Evolutionary conservation across 495 filamentous ascomycete genomes (phyloP), one percentile per base, ranked within the genome.

Genomic region (Aspergillus leporis): DNA sequence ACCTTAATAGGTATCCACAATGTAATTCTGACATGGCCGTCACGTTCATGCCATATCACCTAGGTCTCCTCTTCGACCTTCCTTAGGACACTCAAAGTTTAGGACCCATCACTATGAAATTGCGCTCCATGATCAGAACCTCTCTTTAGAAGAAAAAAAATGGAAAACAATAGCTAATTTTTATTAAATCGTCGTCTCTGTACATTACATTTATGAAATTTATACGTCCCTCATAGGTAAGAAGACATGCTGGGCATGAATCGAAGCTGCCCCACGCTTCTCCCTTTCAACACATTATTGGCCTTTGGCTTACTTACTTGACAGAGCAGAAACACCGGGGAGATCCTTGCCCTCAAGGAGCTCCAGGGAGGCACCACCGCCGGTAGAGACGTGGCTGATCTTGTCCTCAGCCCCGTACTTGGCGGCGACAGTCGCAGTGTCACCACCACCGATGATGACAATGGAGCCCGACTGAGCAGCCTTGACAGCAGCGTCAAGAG

Each of bases 391-490:
- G 78, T 99, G 94, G 78, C 91, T 96, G 72, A 98, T 83, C 84
- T 97, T 96, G 75, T 90, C 86, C 84, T 99, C 94, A 41, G 87
- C 92, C 32, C 88, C 87, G 70, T 96, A 98, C 83, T 99, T 97
- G 70, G 93, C 93, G 52, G 95, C 94, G 28, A 97, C 95, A 38
- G 94, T 99, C 43, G 94, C 94, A 46, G 94, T 99, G 76, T 99
- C 94, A 73, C 94, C 94, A 69, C 94, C 94, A 58, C 94, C 94
- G 69, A 99, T 96, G 78, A 99, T 98, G 65, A 97, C 95, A 62
- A 91, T 96, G 78, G 91, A 88, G 66, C 91, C 93, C 30, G 75
- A 83, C 74, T 91, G 75, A 31, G 87, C 87, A 51, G 91, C 95
- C 10, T 77, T 77, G 23, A 97, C 92, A 25, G 87, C 90, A 51